Evolutionary conservation across 1,284 basidiomycete species (phyloP), one percentile per base, ranked within the genome.

Genomic region (Sanguinoderma infundibulare): DNA sequence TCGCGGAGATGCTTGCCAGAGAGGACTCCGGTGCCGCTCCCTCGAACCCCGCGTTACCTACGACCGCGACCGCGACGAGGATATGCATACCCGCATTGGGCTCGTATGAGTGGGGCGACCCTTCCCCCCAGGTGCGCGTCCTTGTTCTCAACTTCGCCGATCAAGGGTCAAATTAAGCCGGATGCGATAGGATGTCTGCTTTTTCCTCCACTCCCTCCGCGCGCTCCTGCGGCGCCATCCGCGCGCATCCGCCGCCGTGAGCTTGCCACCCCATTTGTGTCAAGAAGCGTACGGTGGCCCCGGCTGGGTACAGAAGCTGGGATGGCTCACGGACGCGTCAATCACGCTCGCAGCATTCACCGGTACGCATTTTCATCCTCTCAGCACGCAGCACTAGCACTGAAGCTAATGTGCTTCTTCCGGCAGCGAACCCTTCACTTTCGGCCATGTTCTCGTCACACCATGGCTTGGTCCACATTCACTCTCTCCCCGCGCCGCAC

Each of bases 391-490:
- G n/a, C n/a, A n/a, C n/a, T n/a, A n/a, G 40, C 5, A 55, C 64
- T 55, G 7, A 51, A 55, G 35, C 49, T 53, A 7, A 47, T 20
- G 32, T 34, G 24, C 61, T 42, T 17, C 59, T 24, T 61, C 42
- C 57, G 20, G 36, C 68, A 93, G 91, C 81, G 20, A 85, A 94
- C 69, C 89, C 90, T 32, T 80, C 85, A 17, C 78, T 93, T 28
- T 75, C 85, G 7, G 75, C 83, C 1, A 78, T 86, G 53, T 96
- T 96, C 74, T 90, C 94, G 38, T 85, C 87, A 6, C 88, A 95
- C 70, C 92, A 96, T 73, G 96, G 96, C 9, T 77, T 96, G 53
- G 80, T 97, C 20, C 85, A 87, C 50, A 84, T 95, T 32, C 87
- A 91, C 67, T 80, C 84, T 12, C 80, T 96, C 32, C 94, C 95